Evolutionary conservation across 2,329 filamentous ascomycete genomes (phyloP).

Genomic region (Spiromastix sp.): DNA sequence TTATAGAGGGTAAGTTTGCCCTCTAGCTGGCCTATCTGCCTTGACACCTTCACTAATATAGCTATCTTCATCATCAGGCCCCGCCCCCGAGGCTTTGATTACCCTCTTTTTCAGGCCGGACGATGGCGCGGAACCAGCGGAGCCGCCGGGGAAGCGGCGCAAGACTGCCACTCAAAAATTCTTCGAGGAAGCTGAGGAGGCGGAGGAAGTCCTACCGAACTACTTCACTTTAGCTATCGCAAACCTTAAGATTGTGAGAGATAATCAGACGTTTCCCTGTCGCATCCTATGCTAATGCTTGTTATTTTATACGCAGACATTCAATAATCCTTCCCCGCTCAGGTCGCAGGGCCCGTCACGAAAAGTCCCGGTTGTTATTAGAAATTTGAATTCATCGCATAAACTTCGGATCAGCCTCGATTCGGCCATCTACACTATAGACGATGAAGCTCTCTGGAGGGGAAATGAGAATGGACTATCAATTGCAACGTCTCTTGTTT

Average conservation of each 20-base stretch:
- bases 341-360: too few relatives aligned
- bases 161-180: not conserved
- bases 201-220: not conserved
- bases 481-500: too few relatives aligned
- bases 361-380: not conserved
- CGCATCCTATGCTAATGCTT: not conserved
- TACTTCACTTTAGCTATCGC: constrained; percentile 25
- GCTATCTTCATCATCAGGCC: not conserved
- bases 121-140: not conserved
- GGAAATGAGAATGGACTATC: too few relatives aligned
- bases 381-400: not conserved
- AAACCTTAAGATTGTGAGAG: constrained; percentile 21
- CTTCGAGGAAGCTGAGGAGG: not conserved
- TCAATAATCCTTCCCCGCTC: constrained; percentile 2
- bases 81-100: not conserved
- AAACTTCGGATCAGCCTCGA: too few relatives aligned
- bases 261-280: constrained; percentile 1
- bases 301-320: constrained; percentile 15
- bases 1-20: too few relatives aligned
- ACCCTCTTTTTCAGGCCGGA: not conserved
- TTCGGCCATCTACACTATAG: too few relatives aligned
- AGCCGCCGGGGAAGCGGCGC: not conserved
- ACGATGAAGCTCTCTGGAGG: too few relatives aligned
- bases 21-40: too few relatives aligned
- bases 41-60: too few relatives aligned